Evolutionary conservation across 305 asterid species (phyloP), one percentile per base, ranked within the genome.

Genomic region (Solanum aculeatissimum): DNA sequence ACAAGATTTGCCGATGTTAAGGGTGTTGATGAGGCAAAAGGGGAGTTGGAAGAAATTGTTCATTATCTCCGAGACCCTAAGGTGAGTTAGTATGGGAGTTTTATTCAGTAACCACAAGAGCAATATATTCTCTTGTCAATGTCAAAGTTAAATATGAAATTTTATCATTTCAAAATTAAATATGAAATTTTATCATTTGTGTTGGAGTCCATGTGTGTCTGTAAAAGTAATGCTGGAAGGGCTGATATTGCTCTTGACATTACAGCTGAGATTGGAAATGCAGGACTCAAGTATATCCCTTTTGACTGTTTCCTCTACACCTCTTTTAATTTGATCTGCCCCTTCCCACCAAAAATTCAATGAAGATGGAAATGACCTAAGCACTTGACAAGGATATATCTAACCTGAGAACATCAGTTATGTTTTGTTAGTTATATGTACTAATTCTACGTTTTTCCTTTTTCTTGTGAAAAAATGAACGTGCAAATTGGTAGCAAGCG

Each of bases 1-100:
- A 95, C 98, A 53, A 95, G 92, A 86, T 94, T 95, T 85, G 90
- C 92, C 85, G 97, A 94, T 80, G 98, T 95, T 70, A 95, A 95
- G 89, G 98, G 98, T 58, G 97, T 95, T 85, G 98, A 95, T 85
- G 98, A 95, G 89, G 98, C 98, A 23, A 95, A 95, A 91, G 84
- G 89, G 40, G 98, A 95, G 89, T 90, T 95, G 82, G 97, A 95
- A 89, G 98, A 95, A 89, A 95, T 95, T 78, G 98, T 94, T 82
- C 96, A 94, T 91, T 95, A 95, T 91, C 97, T 95, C 85, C 94
- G 98, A 86, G 98, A 95, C 89, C 98, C 98, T n/a, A 94, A 92
- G 98, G 98, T 95, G 86, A 83, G 66, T 84, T 74, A 66, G 77
- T 63, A 40, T 66, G 55, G 70, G 53, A 62, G 79, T 27, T 16